Conservation (phyloP, 108 stramenopile species). For the Skeletonema grethae region DNA sequence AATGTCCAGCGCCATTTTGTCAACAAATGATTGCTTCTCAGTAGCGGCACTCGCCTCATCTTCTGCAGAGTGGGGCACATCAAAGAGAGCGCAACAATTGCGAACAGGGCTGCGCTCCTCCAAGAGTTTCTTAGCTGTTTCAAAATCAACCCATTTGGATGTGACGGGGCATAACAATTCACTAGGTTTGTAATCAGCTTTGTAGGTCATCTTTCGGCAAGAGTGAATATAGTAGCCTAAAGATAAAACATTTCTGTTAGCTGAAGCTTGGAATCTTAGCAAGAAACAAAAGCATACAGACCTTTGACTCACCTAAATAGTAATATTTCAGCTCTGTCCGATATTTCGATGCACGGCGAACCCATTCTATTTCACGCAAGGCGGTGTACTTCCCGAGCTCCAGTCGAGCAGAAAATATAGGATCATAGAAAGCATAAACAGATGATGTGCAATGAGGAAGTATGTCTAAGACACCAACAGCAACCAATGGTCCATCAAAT, state of each 20-base stretch:
- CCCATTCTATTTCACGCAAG: constrained; percentile 93
- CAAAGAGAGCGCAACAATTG: constrained; percentile 51
- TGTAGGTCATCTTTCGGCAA: constrained; percentile 96
- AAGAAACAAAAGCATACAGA: not conserved
- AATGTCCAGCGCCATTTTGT: constrained; percentile 56
- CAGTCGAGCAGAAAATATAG: constrained; percentile 64
- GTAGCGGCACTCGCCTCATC: not conserved
- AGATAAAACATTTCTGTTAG: not conserved
- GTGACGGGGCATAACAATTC: constrained; percentile 87
- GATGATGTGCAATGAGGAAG: constrained; percentile 90
- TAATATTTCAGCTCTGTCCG: constrained; percentile 76
- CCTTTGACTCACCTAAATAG: constrained; percentile 62
- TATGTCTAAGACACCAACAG: constrained; percentile 93
- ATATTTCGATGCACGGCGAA: constrained; percentile 42
- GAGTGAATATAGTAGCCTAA: constrained; percentile 93
- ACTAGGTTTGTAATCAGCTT: constrained; percentile 94
- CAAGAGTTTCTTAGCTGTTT: constrained; percentile 58
- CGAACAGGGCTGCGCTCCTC: constrained; percentile 54
- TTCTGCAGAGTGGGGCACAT: constrained; percentile 3
- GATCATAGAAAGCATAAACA: constrained; percentile 97
- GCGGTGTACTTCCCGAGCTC: constrained; percentile 92
- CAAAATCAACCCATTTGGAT: constrained; percentile 83
- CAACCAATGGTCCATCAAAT: constrained; percentile 75
- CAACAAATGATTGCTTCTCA: constrained; percentile 10
- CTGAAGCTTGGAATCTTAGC: not conserved